Conservation (phyloP, 106 monocot species). For the Amphibolis antarctica region DNA sequence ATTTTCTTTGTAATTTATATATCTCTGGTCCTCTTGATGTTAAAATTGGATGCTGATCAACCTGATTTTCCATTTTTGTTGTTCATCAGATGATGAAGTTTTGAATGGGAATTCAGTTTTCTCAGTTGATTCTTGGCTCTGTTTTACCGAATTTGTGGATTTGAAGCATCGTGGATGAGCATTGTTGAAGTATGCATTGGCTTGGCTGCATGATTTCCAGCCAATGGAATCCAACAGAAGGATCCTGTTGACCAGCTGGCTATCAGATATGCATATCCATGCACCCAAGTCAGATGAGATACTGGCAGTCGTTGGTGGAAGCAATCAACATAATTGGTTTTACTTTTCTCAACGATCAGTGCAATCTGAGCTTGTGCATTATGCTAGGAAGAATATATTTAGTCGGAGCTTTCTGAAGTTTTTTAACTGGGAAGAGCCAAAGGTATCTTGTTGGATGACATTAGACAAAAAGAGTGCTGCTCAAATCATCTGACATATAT, state of each 20-base stretch:
- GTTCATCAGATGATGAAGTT: neutral
- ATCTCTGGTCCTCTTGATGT: neutral
- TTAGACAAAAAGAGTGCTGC: neutral
- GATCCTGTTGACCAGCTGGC: neutral
- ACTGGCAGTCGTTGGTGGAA: neutral
- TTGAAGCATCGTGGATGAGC: neutral
- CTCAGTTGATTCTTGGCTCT: conserved; percentile 5
- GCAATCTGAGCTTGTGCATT: neutral
- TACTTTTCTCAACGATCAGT: neutral
- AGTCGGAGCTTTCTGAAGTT: conserved; percentile 8
- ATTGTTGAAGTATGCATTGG: neutral
- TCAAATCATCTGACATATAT: conserved; percentile 7
- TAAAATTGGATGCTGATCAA: no score
- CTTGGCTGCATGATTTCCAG: neutral
- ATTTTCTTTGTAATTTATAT: neutral
- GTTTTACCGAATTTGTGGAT: conserved; percentile 6
- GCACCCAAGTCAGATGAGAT: neutral
- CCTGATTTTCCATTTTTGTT: neutral
- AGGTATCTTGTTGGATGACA: conserved; percentile 3
- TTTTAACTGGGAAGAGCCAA: conserved; percentile 1
- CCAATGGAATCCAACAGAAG: neutral
- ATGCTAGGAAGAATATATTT: neutral
- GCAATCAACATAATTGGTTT: neutral
- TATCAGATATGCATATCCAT: neutral
- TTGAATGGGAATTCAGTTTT: neutral